Conservation (phyloP, 495 filamentous ascomycete species). For the Chaetomium tenue region DNA sequence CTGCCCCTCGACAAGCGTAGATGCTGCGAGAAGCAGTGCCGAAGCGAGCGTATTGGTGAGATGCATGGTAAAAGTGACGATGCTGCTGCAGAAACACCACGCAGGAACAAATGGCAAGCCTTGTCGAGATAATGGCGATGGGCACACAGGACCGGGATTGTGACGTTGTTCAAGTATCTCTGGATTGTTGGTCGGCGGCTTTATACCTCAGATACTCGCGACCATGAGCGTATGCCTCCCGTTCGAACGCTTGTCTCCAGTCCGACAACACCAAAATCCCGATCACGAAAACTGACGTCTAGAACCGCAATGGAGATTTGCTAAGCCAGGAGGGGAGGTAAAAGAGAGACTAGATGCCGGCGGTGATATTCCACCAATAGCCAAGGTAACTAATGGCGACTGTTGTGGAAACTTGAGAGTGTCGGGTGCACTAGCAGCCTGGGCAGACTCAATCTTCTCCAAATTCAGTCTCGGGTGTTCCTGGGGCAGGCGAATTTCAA, state of each 20-base stretch:
- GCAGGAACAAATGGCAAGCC: not conserved
- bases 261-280: not conserved
- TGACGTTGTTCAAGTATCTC: not conserved
- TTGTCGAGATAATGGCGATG: not conserved
- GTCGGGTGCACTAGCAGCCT: too few relatives aligned
- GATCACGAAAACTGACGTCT: not conserved
- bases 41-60: not conserved
- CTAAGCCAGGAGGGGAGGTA: too few relatives aligned
- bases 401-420: too few relatives aligned
- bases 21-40: not conserved
- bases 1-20: not conserved
- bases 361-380: too few relatives aligned
- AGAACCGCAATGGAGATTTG: too few relatives aligned
- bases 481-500: too few relatives aligned
- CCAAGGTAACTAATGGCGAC: too few relatives aligned
- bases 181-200: too few relatives aligned
- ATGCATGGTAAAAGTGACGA: slow-evolving; percentile 1
- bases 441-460: too few relatives aligned
- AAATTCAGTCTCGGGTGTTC: too few relatives aligned
- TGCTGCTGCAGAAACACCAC: not conserved
- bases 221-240: not conserved
- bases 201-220: not conserved
- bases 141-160: not conserved
- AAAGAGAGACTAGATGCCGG: too few relatives aligned
- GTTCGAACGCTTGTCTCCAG: not conserved